Evolutionary conservation across 257 asterid species (phyloP), one percentile per base, ranked within the genome.

Genomic region (Nicotiana benthamiana): DNA sequence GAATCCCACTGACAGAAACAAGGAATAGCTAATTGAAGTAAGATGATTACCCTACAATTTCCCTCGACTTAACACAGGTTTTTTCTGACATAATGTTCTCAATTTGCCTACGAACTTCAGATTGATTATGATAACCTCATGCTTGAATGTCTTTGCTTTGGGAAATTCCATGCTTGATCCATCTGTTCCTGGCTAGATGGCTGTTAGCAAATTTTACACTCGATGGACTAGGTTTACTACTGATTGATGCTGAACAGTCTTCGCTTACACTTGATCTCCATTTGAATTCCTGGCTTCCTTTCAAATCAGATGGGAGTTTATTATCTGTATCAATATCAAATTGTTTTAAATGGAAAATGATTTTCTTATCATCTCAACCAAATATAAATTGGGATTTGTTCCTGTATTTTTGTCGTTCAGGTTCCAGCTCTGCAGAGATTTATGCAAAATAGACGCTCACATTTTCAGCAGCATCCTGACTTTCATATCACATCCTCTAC

Each of bases 371-470:
- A 3, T 65, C 36, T 22, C 51, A 65, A 65, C 54, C 54, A 34
- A 66, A 66, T 66, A 32, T 66, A 66, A 18, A 34, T 60, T 59
- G 24, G 52, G 57, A 59, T 54, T 4, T 57, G 40, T 34, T 56
- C 34, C n/a, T 13, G 68, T 77, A 30, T 10, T 59, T 24, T 60
- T 17, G 57, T 43, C 27, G n/a, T 62, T 48, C 91, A 95, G 99
- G 97, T 95, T 80, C 99, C 99, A 3, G 98, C 99, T 65, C 82
- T 95, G 86, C 99, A 92, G 88, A 92, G 98, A 87, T 95, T 89
- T 86, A 89, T 93, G 91, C 99, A 93, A 87, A 93, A 88, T 80
- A 92, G 94, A 5, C 85, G 98, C 76, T 89, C 97, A 20, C 92
- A 87, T 85, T 88, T 95, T 83, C 98, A 92, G 89, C 99, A 92